Percentiles rank a stretch among this genome's conserved stretches.
Evolutionary conservation across 2,329 filamentous ascomycete species (phyloP).

Genomic region (Epichloe brachyelytri): DNA sequence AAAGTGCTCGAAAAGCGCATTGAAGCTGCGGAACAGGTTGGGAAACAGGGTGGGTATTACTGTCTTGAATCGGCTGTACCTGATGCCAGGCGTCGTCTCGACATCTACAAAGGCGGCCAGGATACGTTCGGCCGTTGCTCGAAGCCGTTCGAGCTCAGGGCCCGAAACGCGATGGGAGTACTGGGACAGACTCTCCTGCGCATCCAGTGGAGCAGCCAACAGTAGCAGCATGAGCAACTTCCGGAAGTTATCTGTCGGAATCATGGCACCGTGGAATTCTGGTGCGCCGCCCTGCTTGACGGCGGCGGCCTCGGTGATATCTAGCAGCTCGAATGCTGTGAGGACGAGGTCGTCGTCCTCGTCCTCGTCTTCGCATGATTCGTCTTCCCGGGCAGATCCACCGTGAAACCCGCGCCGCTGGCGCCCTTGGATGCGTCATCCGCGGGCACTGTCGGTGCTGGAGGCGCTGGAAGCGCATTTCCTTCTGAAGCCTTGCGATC

Average conservation of each 20-base stretch:
- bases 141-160: slow-evolving; percentile 43
- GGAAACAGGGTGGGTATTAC: slow-evolving; percentile 49
- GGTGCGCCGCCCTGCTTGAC: slow-evolving; percentile 39
- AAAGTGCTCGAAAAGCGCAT: slow-evolving; percentile 60
- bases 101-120: slow-evolving; percentile 53
- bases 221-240: slow-evolving; percentile 59
- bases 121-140: slow-evolving; percentile 49
- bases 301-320: slow-evolving; percentile 49
- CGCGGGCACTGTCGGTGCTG: slow-evolving; percentile 4
- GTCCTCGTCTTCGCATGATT: slow-evolving; percentile 32
- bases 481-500: slow-evolving; percentile 41
- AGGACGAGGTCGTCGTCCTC: slow-evolving; percentile 51
- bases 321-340: slow-evolving; percentile 55
- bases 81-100: slow-evolving; percentile 50
- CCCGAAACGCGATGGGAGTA: slow-evolving; percentile 45
- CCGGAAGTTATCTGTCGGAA: slow-evolving; percentile 61
- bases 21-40: slow-evolving; percentile 54
- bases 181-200: slow-evolving; percentile 51
- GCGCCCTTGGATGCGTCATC: too few relatives aligned
- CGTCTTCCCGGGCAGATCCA: slow-evolving; percentile 34
- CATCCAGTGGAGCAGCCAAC: slow-evolving; percentile 49
- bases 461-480: slow-evolving; percentile 5
- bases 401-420: slow-evolving; percentile 26
- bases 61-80: slow-evolving; percentile 45
- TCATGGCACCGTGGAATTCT: slow-evolving; percentile 49